phyloP scores from a whole-genome alignment of 2,329 filamentous ascomycete genomes.

The Fusarium luffae region DNA sequence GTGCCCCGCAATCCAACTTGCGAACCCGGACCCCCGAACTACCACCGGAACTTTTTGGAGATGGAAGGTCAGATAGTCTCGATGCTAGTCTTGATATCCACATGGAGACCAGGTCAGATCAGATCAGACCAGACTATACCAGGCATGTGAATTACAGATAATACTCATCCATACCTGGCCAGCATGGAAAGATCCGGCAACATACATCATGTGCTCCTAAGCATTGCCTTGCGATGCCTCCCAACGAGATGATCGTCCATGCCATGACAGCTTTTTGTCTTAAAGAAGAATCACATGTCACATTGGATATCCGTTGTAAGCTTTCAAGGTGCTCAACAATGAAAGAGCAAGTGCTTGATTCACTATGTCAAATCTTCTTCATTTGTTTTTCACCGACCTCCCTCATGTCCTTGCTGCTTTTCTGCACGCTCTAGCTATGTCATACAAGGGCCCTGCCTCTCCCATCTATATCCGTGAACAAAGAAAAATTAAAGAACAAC shows the following conservation, averaged over 20 bases:
- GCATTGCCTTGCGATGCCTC: too few relatives aligned
- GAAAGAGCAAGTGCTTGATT: slow-evolving; percentile 12
- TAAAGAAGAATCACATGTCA: background rate
- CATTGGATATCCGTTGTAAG: background rate
- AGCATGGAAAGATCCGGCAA: background rate
- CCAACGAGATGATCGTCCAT: background rate
- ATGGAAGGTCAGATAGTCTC: background rate
- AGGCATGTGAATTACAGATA: background rate
- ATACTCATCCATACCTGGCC: background rate
- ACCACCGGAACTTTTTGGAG: slow-evolving; percentile 15
- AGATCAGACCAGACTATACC: background rate
- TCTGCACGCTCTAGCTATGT: slow-evolving; percentile 40
- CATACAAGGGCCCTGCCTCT: slow-evolving; percentile 40
- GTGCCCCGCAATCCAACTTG: slow-evolving; percentile 31
- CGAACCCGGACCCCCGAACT: slow-evolving; percentile 31
- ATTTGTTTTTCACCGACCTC: slow-evolving; percentile 12
- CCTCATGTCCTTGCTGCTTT: slow-evolving; percentile 28
- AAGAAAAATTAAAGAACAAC: slow-evolving; percentile 38
- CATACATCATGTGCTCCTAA: background rate
- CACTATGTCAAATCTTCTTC: slow-evolving; percentile 17
- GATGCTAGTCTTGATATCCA: slow-evolving; percentile 27
- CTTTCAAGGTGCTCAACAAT: background rate
- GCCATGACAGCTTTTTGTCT: background rate
- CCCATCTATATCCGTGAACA: slow-evolving; percentile 40
- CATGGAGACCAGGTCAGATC: background rate